Conservation (phyloP, 2,329 filamentous ascomycete species). For the Botryotinia narcissicola region DNA sequence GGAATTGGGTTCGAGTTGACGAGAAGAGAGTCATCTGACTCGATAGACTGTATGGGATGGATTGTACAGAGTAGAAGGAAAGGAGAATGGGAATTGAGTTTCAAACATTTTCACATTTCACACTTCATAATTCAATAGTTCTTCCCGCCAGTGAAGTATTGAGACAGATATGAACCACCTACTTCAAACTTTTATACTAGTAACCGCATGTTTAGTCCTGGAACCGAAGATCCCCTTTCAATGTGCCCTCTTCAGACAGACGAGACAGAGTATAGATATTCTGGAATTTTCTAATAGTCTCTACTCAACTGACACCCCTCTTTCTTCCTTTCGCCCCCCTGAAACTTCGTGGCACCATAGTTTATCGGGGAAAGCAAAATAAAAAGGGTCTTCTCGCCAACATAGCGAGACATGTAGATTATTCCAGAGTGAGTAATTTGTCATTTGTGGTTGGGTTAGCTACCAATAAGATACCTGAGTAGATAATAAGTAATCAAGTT, state of each 20-base stretch:
- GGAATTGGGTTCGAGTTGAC: background rate
- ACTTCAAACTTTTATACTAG: background rate
- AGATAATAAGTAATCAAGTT: background rate
- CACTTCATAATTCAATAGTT: background rate
- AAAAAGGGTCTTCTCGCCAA: constrained; percentile 2
- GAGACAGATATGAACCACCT: background rate
- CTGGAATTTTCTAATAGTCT: background rate
- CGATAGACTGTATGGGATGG: no score
- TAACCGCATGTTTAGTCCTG: background rate
- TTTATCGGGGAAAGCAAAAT: background rate
- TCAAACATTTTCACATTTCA: background rate
- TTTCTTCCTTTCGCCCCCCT: background rate
- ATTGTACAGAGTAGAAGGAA: background rate
- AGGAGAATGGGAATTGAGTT: background rate
- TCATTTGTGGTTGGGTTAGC: background rate
- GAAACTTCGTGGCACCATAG: constrained; percentile 11
- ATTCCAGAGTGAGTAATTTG: background rate
- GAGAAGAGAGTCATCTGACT: background rate
- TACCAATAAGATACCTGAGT: no score
- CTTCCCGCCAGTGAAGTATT: background rate
- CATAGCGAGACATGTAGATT: background rate
- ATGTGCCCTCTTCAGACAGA: background rate
- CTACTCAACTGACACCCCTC: background rate
- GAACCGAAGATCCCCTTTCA: background rate
- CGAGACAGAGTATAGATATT: background rate